A percentile compares a stretch with the other conserved stretches of the same genome.
phyloP scores from a whole-genome alignment of 1,284 basidiomycete species.

The Grifola frondosa region DNA sequence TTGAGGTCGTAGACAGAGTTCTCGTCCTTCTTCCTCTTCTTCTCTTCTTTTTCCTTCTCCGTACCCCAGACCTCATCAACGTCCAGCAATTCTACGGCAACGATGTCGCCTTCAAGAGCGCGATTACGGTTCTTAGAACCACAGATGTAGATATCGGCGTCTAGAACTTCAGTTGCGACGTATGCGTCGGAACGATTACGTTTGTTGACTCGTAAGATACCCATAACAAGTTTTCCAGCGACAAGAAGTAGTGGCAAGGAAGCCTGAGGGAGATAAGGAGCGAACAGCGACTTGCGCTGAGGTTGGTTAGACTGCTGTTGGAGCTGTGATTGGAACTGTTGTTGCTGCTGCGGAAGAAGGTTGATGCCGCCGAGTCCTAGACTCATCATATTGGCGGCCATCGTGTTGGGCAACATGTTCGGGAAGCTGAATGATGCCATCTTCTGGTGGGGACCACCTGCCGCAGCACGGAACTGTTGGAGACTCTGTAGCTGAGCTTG shows the following conservation, averaged over 20 bases:
- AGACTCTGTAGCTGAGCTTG: slow-evolving; percentile 94
- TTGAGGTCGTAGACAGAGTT: slow-evolving; percentile 87
- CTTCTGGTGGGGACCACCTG: slow-evolving; percentile 94
- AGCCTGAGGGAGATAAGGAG: slow-evolving; percentile 96
- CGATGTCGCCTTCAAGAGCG: slow-evolving; percentile 96
- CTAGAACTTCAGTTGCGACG: slow-evolving; percentile 95
- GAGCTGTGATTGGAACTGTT: slow-evolving; percentile 84
- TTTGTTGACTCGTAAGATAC: slow-evolving; percentile 96
- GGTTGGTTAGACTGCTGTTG: slow-evolving; percentile 86
- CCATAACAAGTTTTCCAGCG: slow-evolving; percentile 96
- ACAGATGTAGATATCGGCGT: slow-evolving; percentile 97
- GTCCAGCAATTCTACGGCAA: slow-evolving; percentile 95
- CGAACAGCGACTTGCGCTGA: slow-evolving; percentile 96
- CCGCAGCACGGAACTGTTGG: slow-evolving; percentile 93
- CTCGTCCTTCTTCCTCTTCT: slow-evolving; percentile 99
- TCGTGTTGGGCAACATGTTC: slow-evolving; percentile 92
- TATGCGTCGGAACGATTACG: slow-evolving; percentile 98
- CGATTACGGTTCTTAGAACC: slow-evolving; percentile 98
- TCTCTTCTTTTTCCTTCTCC: slow-evolving; percentile 99
- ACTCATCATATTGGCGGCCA: slow-evolving; percentile 92
- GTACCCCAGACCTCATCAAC: slow-evolving; percentile 98
- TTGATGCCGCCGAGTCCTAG: slow-evolving; percentile 80
- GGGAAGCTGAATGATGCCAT: slow-evolving; percentile 97
- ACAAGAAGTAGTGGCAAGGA: slow-evolving; percentile 93
- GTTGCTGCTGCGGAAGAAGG: slow-evolving; percentile 81